Evolutionary conservation across 2,329 filamentous ascomycete genomes (phyloP).

Genomic region (Graphium sp.): DNA sequence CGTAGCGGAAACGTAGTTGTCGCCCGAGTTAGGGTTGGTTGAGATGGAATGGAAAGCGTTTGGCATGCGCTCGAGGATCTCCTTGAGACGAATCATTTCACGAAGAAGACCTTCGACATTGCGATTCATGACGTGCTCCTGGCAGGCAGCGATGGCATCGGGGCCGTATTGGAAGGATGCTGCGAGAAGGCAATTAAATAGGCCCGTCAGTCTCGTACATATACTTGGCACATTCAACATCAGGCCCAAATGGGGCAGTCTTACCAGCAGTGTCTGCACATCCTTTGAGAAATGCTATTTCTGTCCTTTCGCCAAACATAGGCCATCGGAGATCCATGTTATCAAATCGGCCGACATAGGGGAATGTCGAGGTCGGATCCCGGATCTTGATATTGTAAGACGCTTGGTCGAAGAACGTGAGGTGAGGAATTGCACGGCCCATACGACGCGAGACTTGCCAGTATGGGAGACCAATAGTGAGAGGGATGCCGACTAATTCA

Average conservation of each 20-base stretch:
- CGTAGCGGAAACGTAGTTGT: slow-evolving; percentile 29
- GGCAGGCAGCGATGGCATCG: slow-evolving; percentile 32
- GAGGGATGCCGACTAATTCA: slow-evolving; percentile 29
- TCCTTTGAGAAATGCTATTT: slow-evolving; percentile 33
- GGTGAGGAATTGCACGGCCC: slow-evolving; percentile 31
- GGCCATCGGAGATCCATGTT: slow-evolving; percentile 37
- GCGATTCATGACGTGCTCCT: slow-evolving; percentile 34
- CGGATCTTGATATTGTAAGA: slow-evolving; percentile 33
- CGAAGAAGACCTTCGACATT: slow-evolving; percentile 30
- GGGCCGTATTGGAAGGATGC: slow-evolving; percentile 32
- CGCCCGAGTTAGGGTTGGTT: slow-evolving; percentile 30
- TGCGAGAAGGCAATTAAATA: slow-evolving; percentile 6
- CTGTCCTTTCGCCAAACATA: slow-evolving; percentile 32
- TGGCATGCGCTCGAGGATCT: slow-evolving; percentile 33
- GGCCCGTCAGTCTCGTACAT: background rate
- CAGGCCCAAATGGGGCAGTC: background rate
- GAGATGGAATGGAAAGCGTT: slow-evolving; percentile 37
- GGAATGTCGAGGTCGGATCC: slow-evolving; percentile 27
- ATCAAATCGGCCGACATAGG: slow-evolving; percentile 32
- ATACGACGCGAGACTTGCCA: slow-evolving; percentile 31
- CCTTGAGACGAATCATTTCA: slow-evolving; percentile 32
- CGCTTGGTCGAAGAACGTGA: slow-evolving; percentile 34
- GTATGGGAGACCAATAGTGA: slow-evolving; percentile 29
- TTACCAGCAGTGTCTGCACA: slow-evolving; percentile 26
- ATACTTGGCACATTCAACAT: too few species aligned